Conservation (phyloP, 305 asterid species). For the Fraxinus paxiana region DNA sequence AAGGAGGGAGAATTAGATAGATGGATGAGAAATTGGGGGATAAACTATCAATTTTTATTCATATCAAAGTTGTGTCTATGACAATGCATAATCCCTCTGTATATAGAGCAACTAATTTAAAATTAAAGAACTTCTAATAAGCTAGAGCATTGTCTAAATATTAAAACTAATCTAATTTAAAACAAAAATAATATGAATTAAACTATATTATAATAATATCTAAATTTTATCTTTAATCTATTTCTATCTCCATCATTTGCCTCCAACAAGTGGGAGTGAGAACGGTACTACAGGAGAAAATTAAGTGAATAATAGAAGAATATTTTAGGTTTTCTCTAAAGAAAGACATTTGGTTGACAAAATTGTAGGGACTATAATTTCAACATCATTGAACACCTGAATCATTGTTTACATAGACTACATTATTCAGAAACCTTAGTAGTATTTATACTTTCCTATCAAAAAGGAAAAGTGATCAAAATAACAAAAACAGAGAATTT, state of each 20-base stretch:
- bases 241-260: not conserved
- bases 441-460: not conserved
- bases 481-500: not conserved
- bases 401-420: not conserved
- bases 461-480: not conserved
- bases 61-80: not conserved
- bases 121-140: not conserved
- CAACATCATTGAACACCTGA: not conserved
- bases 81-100: not conserved
- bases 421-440: not conserved
- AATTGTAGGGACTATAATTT: not conserved
- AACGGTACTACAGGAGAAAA: not conserved
- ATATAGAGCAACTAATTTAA: not conserved
- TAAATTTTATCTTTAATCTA: not conserved
- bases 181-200: not conserved
- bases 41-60: not conserved
- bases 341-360: not conserved
- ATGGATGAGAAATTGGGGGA: not conserved
- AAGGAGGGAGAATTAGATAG: not conserved
- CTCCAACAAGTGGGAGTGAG: not conserved
- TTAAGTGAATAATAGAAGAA: not conserved
- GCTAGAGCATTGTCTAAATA: not conserved
- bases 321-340: not conserved
- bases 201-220: not conserved
- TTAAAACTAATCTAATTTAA: not conserved